phyloP scores from a whole-genome alignment of 768 basidiomycete species.

The Rhizopogon vinicolor region DNA sequence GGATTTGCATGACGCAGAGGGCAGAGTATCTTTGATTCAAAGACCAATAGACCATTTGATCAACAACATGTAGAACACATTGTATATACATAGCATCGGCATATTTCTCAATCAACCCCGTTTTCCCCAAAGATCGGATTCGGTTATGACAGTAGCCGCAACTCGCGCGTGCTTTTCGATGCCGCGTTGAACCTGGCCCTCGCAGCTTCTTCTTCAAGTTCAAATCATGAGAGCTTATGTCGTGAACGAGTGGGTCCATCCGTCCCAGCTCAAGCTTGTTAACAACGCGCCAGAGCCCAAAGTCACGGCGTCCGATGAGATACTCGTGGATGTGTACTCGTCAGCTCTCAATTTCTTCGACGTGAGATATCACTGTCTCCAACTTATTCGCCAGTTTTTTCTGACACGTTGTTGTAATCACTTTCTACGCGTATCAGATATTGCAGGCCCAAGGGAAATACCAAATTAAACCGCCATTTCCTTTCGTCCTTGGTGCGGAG shows the following conservation, averaged over 20 bases:
- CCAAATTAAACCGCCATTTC: constrained; percentile 77
- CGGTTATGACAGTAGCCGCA: background rate
- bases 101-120: constrained; percentile 9
- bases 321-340: constrained; percentile 73
- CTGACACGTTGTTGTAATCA: background rate
- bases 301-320: constrained; percentile 39
- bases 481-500: constrained; percentile 82
- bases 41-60: constrained; percentile 9
- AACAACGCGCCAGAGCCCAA: constrained; percentile 56
- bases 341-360: constrained; percentile 80
- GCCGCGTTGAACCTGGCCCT: background rate
- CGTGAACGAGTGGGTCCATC: constrained; percentile 64
- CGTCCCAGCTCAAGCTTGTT: constrained; percentile 53
- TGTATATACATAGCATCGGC: constrained; percentile 26
- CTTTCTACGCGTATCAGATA: constrained; percentile 39
- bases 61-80: constrained; percentile 25
- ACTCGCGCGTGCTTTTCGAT: no score
- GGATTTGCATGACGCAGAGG: constrained; percentile 57
- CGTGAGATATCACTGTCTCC: constrained; percentile 27
- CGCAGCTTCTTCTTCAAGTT: background rate
- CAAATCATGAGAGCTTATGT: constrained; percentile 72
- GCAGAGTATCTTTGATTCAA: background rate
- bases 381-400: constrained; percentile 26
- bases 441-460: constrained; percentile 89
- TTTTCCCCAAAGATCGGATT: background rate